phyloP scores from a whole-genome alignment of 495 filamentous ascomycete genomes.

The Xylaria intraflava region DNA sequence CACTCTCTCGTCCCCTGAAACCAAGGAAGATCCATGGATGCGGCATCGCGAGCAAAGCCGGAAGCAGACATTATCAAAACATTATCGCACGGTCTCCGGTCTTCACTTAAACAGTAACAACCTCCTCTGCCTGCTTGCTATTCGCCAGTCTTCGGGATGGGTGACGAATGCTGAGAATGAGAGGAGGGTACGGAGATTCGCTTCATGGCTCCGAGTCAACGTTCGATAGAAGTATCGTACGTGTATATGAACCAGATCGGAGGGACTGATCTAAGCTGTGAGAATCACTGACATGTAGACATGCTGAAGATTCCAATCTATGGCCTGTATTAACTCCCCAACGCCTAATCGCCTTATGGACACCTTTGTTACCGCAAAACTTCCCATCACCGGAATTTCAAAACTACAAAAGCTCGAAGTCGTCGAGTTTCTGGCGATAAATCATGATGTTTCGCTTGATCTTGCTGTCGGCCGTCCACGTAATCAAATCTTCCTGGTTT shows the following conservation, averaged over 20 bases:
- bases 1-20: too few species aligned
- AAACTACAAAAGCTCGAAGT: constrained; percentile 77
- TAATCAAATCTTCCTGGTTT: constrained; percentile 94
- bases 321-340: not conserved
- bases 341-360: not conserved
- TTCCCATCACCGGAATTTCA: not conserved
- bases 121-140: too few species aligned
- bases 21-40: too few species aligned
- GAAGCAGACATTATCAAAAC: too few species aligned
- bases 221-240: too few species aligned
- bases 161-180: too few species aligned
- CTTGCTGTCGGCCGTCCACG: constrained; percentile 94
- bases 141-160: too few species aligned
- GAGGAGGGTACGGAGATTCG: too few species aligned
- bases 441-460: constrained; percentile 91
- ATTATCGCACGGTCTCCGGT: too few species aligned
- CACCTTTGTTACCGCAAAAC: not conserved
- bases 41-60: too few species aligned
- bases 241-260: too few species aligned
- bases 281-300: not conserved
- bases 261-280: not conserved
- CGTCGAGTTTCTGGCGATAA: constrained; percentile 91
- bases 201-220: not conserved
- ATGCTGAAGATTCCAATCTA: not conserved
- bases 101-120: too few species aligned